These are phyloP conservation scores for Linnemannia schmuckeri DNA, from an alignment of 192 early-diverging fungal species.

Conservation along the genomic window DNA sequence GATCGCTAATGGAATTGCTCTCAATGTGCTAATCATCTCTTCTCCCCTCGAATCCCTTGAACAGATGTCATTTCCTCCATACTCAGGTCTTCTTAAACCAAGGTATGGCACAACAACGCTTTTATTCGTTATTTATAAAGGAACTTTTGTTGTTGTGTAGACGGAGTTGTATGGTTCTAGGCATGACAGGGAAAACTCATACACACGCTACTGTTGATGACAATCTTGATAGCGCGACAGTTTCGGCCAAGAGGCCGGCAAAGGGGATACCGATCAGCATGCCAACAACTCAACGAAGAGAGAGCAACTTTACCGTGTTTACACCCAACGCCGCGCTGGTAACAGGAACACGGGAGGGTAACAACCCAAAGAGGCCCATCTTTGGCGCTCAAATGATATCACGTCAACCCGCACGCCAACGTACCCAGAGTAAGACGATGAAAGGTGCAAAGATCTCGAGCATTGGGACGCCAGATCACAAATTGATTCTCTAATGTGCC, in stretches of 20 bases:
- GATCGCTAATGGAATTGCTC: background rate
- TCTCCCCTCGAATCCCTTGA: background rate
- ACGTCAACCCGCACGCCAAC: background rate
- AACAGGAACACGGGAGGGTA: slow-evolving; percentile 28
- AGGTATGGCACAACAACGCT: background rate
- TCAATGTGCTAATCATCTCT: background rate
- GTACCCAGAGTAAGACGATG: background rate
- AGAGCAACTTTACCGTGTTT: slow-evolving; percentile 2
- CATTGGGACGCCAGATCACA: background rate
- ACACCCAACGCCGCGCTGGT: slow-evolving; percentile 10
- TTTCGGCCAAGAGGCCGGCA: slow-evolving; percentile 2
- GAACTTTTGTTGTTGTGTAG: background rate
- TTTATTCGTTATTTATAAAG: background rate
- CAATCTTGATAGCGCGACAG: background rate
- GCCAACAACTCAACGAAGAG: slow-evolving; percentile 23
- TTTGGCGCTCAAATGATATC: slow-evolving; percentile 5
- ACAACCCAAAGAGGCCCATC: background rate
- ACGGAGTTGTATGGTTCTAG: background rate
- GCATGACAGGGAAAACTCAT: background rate
- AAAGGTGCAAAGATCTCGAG: background rate
- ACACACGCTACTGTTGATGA: background rate
- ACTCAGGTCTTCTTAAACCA: background rate
- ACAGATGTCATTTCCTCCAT: background rate
- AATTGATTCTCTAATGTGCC: background rate
- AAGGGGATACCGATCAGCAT: slow-evolving; percentile 41